These are phyloP conservation scores for Dioscorea alata DNA, from an alignment of 106 monocot species.

Conservation along the genomic window DNA sequence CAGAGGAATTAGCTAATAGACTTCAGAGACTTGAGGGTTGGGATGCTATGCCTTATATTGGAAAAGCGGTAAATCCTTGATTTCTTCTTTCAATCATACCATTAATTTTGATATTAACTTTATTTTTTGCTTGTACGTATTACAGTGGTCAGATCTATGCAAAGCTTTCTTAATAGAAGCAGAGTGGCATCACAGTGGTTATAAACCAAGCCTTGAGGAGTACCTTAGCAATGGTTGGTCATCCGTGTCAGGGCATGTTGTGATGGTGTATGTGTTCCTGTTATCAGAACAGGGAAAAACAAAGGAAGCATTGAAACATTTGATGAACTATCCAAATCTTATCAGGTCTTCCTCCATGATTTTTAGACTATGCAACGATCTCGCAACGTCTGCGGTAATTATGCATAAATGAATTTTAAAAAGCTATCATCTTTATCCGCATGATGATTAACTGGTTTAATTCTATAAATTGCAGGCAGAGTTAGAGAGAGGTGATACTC, in stretches of 20 bases:
- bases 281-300: constrained; percentile 2
- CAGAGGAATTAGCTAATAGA: constrained; percentile 18
- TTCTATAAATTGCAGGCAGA: constrained; percentile 25
- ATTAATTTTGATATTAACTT: background rate
- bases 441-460: background rate
- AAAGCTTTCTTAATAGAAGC: constrained; percentile 40
- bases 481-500: constrained; percentile 34
- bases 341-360: constrained; percentile 22
- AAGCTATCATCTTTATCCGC: background rate
- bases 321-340: constrained; percentile 13
- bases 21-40: constrained; percentile 9
- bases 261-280: constrained; percentile 17
- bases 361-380: constrained; percentile 43
- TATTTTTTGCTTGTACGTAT: background rate
- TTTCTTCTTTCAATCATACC: background rate
- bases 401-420: background rate
- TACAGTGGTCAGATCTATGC: constrained; percentile 43
- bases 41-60: constrained; percentile 17
- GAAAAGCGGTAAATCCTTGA: constrained; percentile 22
- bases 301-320: constrained; percentile 7
- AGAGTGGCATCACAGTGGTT: constrained; percentile 27
- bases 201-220: constrained; percentile 27
- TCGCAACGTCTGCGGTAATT: constrained; percentile 35
- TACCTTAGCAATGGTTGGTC: constrained; percentile 35
- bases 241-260: constrained; percentile 14